Conservation (phyloP, 768 basidiomycete genomes). For the Kwoniella botswanensis region DNA sequence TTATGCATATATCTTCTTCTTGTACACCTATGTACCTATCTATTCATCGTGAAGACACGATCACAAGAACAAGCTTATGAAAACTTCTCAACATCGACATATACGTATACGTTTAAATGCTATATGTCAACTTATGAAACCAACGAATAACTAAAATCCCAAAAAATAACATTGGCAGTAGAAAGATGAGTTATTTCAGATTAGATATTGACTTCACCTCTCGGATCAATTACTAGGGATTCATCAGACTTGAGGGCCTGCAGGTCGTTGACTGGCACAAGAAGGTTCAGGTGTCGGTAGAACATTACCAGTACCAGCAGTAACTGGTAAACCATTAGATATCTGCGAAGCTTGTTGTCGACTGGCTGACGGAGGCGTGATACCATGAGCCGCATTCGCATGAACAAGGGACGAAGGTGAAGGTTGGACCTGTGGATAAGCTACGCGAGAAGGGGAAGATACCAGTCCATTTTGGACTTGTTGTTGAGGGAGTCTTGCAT, state of each 20-base stretch:
- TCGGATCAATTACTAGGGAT: neutral
- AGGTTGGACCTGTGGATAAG: neutral
- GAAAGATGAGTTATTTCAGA: neutral
- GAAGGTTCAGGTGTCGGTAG: constrained; percentile 6
- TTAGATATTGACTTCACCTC: too few relatives aligned
- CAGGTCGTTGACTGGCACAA: neutral
- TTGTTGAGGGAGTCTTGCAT: neutral
- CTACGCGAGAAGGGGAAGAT: neutral
- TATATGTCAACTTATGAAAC: too few relatives aligned
- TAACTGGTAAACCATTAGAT: neutral
- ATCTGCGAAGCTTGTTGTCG: neutral
- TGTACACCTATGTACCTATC: neutral
- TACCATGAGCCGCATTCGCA: neutral
- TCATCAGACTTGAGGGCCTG: neutral
- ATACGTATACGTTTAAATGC: too few relatives aligned
- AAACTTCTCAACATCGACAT: too few relatives aligned
- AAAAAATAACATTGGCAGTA: too few relatives aligned
- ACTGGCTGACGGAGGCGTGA: neutral
- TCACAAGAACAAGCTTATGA: too few relatives aligned
- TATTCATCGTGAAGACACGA: neutral
- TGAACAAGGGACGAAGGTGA: neutral
- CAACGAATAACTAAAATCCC: too few relatives aligned
- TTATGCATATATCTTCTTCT: neutral
- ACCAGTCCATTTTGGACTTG: neutral
- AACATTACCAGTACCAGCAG: neutral